Base-by-base conservation (phyloP, 352 stramenopile species). In the Pythium guiyangense region DNA sequence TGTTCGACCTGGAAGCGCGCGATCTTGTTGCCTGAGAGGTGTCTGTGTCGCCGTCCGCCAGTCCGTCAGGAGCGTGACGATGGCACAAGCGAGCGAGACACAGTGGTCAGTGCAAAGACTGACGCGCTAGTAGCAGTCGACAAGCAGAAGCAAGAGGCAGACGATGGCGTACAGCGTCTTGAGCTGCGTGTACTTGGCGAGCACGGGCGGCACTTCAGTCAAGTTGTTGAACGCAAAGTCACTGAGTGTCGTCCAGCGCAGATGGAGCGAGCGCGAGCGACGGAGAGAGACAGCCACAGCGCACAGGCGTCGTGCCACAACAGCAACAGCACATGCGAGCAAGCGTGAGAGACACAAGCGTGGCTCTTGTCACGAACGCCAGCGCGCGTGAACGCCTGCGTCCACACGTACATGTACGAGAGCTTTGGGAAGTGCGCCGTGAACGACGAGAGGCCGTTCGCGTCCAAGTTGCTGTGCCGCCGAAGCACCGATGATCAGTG, bases 161-260 rank as follows among this genome's bases (percentile, higher is more conserved):
- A n/a, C 46, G 27, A 18, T 22, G 17, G 45, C 49, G 4, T 43
- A 54, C 49, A 54, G 35, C 18, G 20, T 12, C 22, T 46, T n/a
- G 3, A 59, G 29, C 11, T 37, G n/a, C 11, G n/a, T 52, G 53
- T 52, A 29, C n/a, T 59, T 43, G 4, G 29, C 12, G 31, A 59
- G 8, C 12, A 46, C 42, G 6, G 29, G 11, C 2, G 53, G 53
- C 10, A 52, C 31, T 44, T 52, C 42, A 0, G 4, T 45, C 9
- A 59, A 29, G 8, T 51, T 43, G 20, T 59, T 59, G 44, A 46
- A 46, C 12, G 20, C 31, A n/a, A 59, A 43, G 12, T 59, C 44
- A 2, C 53, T 59, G 31, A 10, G 5, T 10, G 31, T 5, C 31
- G 31, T n/a, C 31, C 5, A 37, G 31, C 5, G 14, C 35, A 44